A percentile compares a stretch with the other conserved stretches of the same genome.
Conservation (phyloP, 768 basidiomycete genomes). For the Leccinum ochraceum region DNA sequence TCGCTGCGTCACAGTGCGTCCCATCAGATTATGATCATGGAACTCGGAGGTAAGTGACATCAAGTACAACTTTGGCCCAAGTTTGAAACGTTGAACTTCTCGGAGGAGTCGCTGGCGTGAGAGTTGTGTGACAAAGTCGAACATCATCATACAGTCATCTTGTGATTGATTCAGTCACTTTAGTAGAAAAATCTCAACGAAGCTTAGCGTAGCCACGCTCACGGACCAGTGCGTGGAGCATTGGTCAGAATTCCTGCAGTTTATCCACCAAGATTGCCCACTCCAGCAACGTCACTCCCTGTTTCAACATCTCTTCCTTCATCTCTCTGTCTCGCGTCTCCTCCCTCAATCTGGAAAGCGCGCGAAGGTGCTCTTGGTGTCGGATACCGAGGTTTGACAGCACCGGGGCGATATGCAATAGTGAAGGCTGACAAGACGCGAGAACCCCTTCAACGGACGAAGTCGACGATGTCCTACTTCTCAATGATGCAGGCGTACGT, state of each 20-base stretch:
- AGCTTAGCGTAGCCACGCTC: not conserved
- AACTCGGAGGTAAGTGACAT: too few relatives aligned
- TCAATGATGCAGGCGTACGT: conserved; percentile 13
- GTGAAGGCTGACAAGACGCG: conserved; percentile 61
- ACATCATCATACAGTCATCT: too few relatives aligned
- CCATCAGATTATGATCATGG: too few relatives aligned
- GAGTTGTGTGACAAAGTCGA: too few relatives aligned
- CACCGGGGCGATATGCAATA: conserved; percentile 61
- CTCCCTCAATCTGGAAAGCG: conserved; percentile 59
- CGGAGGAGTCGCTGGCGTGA: too few relatives aligned
- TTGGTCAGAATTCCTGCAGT: conserved; percentile 41
- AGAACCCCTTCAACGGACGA: conserved; percentile 54
- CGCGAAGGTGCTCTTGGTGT: conserved; percentile 60
- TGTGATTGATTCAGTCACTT: not conserved
- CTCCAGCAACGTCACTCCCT: conserved; percentile 71
- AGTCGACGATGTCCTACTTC: conserved; percentile 37
- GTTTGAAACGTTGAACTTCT: too few relatives aligned
- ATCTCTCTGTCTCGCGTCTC: conserved; percentile 70
- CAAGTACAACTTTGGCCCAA: too few relatives aligned
- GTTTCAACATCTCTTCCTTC: conserved; percentile 65
- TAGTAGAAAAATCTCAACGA: not conserved
- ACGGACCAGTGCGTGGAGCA: not conserved
- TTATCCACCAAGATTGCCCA: conserved; percentile 79
- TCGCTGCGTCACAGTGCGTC: too few relatives aligned
- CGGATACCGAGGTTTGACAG: conserved; percentile 60